Conservation (phyloP, 1,284 basidiomycete genomes). For the Porodaedalea pini region DNA sequence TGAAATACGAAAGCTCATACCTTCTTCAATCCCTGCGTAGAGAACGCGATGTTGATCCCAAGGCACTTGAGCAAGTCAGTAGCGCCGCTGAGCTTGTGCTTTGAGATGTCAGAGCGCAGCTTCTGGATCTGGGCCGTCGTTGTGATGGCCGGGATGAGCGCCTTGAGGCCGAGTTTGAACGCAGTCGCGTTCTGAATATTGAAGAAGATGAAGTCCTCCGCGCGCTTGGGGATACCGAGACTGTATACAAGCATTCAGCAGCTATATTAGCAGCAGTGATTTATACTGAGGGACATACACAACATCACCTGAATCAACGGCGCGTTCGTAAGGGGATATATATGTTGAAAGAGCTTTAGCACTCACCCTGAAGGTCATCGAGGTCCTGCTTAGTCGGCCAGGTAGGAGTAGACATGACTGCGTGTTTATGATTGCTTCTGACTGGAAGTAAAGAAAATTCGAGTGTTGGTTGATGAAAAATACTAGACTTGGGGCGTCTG, state of each 20-base stretch:
- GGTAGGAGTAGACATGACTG: conserved; percentile 10
- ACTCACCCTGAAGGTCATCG: conserved; percentile 19
- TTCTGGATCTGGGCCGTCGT: conserved; percentile 26
- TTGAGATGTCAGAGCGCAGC: conserved; percentile 28
- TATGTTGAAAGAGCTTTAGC: background rate
- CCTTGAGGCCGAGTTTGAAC: conserved; percentile 31
- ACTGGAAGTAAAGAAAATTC: background rate
- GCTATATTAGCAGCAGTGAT: background rate
- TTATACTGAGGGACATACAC: conserved; percentile 6
- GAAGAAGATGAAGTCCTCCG: conserved; percentile 35
- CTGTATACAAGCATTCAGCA: conserved; percentile 4
- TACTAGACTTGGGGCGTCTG: background rate
- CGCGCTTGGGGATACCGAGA: conserved; percentile 26
- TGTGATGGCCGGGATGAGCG: conserved; percentile 35
- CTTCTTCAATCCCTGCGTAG: conserved; percentile 21
- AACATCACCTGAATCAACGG: conserved; percentile 12
- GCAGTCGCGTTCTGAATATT: conserved; percentile 27
- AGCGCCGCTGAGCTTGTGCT: conserved; percentile 36
- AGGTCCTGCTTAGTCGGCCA: conserved; percentile 20
- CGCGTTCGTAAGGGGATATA: background rate
- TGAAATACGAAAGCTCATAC: background rate
- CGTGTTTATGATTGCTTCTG: background rate
- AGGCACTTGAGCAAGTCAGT: conserved; percentile 28
- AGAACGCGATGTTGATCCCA: conserved; percentile 25
- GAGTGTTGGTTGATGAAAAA: background rate